Evolutionary conservation across 352 stramenopile genomes (phyloP), one percentile per base, ranked within the genome.

Genomic region (Peronospora farinosa): DNA sequence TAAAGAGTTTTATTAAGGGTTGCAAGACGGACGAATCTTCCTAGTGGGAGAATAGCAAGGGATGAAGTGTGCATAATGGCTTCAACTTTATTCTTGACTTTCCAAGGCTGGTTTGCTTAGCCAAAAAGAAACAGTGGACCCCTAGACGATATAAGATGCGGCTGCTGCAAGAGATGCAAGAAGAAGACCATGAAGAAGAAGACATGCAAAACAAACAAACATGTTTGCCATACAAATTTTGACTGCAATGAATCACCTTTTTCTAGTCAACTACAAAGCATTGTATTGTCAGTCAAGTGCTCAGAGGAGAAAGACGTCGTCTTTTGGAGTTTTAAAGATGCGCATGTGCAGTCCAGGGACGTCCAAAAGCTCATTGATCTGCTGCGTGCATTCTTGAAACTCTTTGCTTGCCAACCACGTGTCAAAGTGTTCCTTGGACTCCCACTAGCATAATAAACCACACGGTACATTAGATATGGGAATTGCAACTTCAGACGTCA

Each of bases 1-100:
- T 95, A 88, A 94, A 92, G 68, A 74, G 70, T 63, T 94, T 91
- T 69, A 77, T 94, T 63, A 86, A 92, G 67, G 52, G 70, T 25
- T 45, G 31, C 68, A 88, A 74, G 59, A 54, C 57, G 2, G 47
- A 77, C 7, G 45, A 48, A 9, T 64, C 60, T 47, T 60, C 53
- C 19, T 69, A 68, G 51, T 59, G 40, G 17, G 27, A 28, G n/a
- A 31, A 9, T 45, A 53, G 17, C 11, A 33, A 44, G 8, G 1
- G 7, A 44, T 13, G 39, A 49, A 46, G 9, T 33, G 19, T 60
- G 53, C 50, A 47, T 47, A 54, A 40, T 41, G 30, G 45, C 44
- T 36, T 51, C 40, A 51, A 36, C 36, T 48, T 50, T 33, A 17
- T 42, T 67, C 58, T 55, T 70, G 47, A 44, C 48, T 30, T 40